Evolutionary conservation across 2,329 filamentous ascomycete genomes (phyloP).

Genomic region (Curvularia lunata): DNA sequence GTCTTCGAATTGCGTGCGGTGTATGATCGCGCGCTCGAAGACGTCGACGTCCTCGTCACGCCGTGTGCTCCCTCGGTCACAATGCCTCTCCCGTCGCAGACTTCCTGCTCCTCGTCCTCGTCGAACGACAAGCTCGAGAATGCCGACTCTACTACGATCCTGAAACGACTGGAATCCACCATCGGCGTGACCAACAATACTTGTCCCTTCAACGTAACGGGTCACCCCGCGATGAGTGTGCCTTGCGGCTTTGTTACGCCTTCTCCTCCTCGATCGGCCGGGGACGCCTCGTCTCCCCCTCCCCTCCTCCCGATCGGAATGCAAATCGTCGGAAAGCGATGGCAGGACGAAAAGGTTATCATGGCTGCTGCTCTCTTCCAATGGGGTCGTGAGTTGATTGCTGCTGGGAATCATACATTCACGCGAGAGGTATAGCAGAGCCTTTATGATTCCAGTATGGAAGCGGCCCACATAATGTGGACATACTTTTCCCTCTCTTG

Average conservation of each 20-base stretch:
- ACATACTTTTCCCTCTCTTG: neutral
- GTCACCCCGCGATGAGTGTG: neutral
- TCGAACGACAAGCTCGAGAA: neutral
- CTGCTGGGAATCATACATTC: neutral
- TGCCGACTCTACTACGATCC: neutral
- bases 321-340: neutral
- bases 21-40: neutral
- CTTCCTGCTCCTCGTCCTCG: neutral
- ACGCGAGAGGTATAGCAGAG: neutral
- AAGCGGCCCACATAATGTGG: neutral
- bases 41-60: neutral
- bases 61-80: neutral
- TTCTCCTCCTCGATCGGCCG: neutral
- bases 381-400: neutral
- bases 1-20: neutral
- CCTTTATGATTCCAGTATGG: neutral
- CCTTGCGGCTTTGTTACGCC: neutral
- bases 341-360: neutral
- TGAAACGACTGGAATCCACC: neutral
- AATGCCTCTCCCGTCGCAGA: neutral
- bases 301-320: neutral
- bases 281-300: neutral
- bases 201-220: neutral
- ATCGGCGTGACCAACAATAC: neutral
- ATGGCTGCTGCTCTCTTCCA: neutral